A percentile compares a stretch with the other conserved stretches of the same genome.
Evolutionary conservation across 257 asterid genomes (phyloP).

Genomic region (Forsythia suspensa): DNA sequence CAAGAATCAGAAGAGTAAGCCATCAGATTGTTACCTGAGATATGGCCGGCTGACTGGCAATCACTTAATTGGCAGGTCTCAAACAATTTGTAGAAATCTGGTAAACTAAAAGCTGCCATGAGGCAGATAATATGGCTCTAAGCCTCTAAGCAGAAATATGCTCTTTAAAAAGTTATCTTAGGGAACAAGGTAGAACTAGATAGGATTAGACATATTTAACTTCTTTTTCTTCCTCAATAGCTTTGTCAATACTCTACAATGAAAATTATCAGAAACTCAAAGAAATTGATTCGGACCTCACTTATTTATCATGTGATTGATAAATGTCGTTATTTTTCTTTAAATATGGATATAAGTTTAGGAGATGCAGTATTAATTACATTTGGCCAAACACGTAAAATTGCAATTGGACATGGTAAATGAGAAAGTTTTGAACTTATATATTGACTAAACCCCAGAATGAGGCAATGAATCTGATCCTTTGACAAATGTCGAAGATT

Average conservation of each 20-base stretch:
- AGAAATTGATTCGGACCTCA: neutral
- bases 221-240: no score
- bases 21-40: no score
- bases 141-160: no score
- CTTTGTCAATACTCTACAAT: neutral
- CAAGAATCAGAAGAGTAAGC: no score
- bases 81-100: no score
- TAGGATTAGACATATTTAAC: no score
- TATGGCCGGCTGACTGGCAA: no score
- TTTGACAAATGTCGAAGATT: conserved; percentile 26
- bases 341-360: neutral
- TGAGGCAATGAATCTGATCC: conserved; percentile 38
- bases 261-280: neutral
- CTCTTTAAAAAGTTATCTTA: no score
- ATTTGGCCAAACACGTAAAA: neutral
- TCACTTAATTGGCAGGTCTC: no score
- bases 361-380: neutral
- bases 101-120: no score
- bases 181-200: no score
- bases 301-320: neutral
- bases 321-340: neutral
- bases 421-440: neutral
- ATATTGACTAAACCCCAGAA: conserved; percentile 16
- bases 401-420: neutral
- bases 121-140: no score